Evolutionary conservation across 2,329 filamentous ascomycete genomes (phyloP).

Genomic region (Diplodia seriata): DNA sequence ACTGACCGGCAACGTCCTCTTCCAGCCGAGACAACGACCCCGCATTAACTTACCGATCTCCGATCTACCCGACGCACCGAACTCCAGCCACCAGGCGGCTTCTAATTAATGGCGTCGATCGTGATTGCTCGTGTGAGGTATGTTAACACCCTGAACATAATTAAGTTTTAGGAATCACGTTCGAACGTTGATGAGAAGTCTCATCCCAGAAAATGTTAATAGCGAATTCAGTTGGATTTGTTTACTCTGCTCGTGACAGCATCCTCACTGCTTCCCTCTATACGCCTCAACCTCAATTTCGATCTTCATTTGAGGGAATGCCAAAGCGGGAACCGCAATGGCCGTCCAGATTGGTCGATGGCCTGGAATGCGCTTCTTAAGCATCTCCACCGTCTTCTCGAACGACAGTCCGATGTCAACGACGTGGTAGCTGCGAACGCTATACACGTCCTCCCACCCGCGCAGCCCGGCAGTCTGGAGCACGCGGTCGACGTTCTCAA

Average conservation of each 20-base stretch:
- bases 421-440: slow-evolving; percentile 37
- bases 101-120: no score
- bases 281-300: slow-evolving; percentile 61
- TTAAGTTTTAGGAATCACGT: no score
- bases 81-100: no score
- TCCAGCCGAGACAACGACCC: not conserved
- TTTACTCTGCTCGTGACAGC: no score
- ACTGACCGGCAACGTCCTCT: not conserved
- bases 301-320: slow-evolving; percentile 60
- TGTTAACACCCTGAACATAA: no score
- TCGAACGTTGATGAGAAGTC: no score
- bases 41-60: not conserved
- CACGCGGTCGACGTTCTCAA: slow-evolving; percentile 28
- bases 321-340: slow-evolving; percentile 59
- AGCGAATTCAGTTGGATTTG: no score
- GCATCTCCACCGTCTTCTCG: slow-evolving; percentile 55
- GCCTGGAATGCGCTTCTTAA: slow-evolving; percentile 59
- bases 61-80: not conserved
- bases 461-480: slow-evolving; percentile 18
- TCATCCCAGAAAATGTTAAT: no score
- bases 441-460: slow-evolving; percentile 33
- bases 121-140: no score
- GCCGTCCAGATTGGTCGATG: slow-evolving; percentile 63
- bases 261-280: no score
- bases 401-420: slow-evolving; percentile 37